phyloP scores from a whole-genome alignment of 2,329 filamentous ascomycete species.

The Pseudogymnoascus sp. region DNA sequence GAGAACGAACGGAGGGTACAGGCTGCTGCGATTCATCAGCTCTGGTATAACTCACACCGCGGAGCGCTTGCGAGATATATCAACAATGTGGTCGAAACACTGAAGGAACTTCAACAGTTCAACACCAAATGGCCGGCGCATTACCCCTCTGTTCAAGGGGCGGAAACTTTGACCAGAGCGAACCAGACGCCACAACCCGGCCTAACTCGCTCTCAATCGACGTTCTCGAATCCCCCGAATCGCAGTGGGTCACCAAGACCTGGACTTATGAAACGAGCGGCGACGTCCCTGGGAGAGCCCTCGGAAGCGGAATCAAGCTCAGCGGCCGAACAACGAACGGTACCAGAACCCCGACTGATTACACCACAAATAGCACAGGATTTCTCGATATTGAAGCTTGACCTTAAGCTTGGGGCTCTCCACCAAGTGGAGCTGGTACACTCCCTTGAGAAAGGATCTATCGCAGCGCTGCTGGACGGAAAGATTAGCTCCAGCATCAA shows the following conservation, averaged over 20 bases:
- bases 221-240: slow-evolving; percentile 29
- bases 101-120: slow-evolving; percentile 79
- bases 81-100: slow-evolving; percentile 73
- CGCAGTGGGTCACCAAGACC: slow-evolving; percentile 34
- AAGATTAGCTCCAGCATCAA: slow-evolving; percentile 93
- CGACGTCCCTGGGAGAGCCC: slow-evolving; percentile 60
- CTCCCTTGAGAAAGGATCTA: slow-evolving; percentile 84
- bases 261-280: slow-evolving; percentile 56
- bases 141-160: slow-evolving; percentile 76
- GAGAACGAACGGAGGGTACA: slow-evolving; percentile 63
- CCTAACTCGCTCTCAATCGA: slow-evolving; percentile 58
- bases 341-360: slow-evolving; percentile 72
- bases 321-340: slow-evolving; percentile 53
- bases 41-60: slow-evolving; percentile 91
- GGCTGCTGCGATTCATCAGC: slow-evolving; percentile 80
- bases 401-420: slow-evolving; percentile 80
- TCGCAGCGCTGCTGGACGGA: slow-evolving; percentile 84
- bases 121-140: slow-evolving; percentile 91
- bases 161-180: slow-evolving; percentile 38
- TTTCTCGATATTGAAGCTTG: slow-evolving; percentile 90
- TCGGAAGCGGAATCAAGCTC: slow-evolving; percentile 64
- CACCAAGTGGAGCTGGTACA: slow-evolving; percentile 89
- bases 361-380: slow-evolving; percentile 91
- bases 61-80: slow-evolving; percentile 83
- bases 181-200: slow-evolving; percentile 48